phyloP scores from a whole-genome alignment of 192 early-diverging fungal genomes.

The Coemansia furcata region DNA sequence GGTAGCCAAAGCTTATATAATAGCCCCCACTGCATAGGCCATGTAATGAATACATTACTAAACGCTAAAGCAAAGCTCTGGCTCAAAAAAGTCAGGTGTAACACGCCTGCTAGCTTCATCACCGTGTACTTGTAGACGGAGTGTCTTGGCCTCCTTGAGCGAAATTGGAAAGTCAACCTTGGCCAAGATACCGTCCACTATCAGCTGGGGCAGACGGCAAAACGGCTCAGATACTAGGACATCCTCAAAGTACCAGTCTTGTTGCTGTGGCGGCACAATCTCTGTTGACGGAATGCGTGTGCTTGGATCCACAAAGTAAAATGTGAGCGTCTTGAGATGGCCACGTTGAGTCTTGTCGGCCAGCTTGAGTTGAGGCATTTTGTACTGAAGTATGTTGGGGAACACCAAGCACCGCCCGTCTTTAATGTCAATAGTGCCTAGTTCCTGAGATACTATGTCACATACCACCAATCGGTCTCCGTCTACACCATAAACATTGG shows the following conservation, averaged over 20 bases:
- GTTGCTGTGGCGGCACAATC: slow-evolving; percentile 57
- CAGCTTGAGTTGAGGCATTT: slow-evolving; percentile 55
- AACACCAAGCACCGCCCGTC: slow-evolving; percentile 58
- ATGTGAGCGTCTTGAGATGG: slow-evolving; percentile 57
- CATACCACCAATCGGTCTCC: too few relatives aligned
- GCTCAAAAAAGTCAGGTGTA: too few relatives aligned
- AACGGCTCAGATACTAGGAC: neutral
- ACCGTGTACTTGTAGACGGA: slow-evolving; percentile 4
- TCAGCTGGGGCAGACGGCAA: slow-evolving; percentile 7
- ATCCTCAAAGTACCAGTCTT: slow-evolving; percentile 24
- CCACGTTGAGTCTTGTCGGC: slow-evolving; percentile 53
- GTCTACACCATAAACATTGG: slow-evolving; percentile 17
- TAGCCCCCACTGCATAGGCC: too few relatives aligned
- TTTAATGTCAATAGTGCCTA: slow-evolving; percentile 35
- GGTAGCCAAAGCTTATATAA: too few relatives aligned
- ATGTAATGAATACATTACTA: too few relatives aligned
- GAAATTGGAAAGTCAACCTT: slow-evolving; percentile 30
- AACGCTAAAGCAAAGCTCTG: too few relatives aligned
- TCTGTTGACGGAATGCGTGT: slow-evolving; percentile 41
- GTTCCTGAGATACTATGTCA: slow-evolving; percentile 14
- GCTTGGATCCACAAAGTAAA: slow-evolving; percentile 63
- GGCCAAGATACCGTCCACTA: slow-evolving; percentile 5
- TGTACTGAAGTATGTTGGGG: slow-evolving; percentile 63
- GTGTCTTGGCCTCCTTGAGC: slow-evolving; percentile 37
- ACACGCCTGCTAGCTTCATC: too few relatives aligned